Conservation (phyloP, 163 green algal species). For the Volvox carteri region DNA sequence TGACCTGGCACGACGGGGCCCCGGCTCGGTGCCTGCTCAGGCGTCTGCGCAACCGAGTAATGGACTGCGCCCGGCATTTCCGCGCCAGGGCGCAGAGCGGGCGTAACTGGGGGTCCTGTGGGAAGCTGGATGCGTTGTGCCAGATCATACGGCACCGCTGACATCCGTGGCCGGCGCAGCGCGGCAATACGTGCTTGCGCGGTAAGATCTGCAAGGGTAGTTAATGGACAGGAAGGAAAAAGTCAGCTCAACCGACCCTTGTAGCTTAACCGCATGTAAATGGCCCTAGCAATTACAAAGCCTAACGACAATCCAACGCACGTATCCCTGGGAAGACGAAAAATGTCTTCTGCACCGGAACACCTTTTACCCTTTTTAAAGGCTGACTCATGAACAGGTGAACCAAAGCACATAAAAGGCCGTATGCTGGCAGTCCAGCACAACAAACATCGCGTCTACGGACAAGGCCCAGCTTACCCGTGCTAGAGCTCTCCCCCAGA, state of each 20-base stretch:
- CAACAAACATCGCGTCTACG: too few relatives aligned
- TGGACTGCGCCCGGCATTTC: not conserved
- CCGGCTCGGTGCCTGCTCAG: slow-evolving; percentile 10
- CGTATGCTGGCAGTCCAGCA: too few relatives aligned
- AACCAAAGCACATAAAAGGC: too few relatives aligned
- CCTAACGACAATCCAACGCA: too few relatives aligned
- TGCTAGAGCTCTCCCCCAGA: not conserved
- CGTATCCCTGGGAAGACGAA: too few relatives aligned
- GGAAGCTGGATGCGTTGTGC: slow-evolving; percentile 1
- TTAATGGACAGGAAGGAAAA: too few relatives aligned
- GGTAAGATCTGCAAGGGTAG: slow-evolving; percentile 1
- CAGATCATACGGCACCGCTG: slow-evolving; percentile 18
- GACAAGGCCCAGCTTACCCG: slow-evolving; percentile 3
- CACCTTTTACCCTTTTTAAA: too few relatives aligned
- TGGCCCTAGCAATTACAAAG: too few relatives aligned
- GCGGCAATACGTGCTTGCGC: slow-evolving; percentile 15
- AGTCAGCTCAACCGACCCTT: too few relatives aligned
- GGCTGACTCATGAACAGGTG: too few relatives aligned
- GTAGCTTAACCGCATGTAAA: too few relatives aligned
- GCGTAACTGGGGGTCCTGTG: not conserved
- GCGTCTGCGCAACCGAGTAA: not conserved
- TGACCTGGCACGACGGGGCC: slow-evolving; percentile 37
- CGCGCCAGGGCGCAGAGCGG: not conserved
- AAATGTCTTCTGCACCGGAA: too few relatives aligned
- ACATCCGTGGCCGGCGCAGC: slow-evolving; percentile 28